Evolutionary conservation across 2,329 filamentous ascomycete species (phyloP), one percentile per base, ranked within the genome.

Genomic region (Monosporascus cannonballus): DNA sequence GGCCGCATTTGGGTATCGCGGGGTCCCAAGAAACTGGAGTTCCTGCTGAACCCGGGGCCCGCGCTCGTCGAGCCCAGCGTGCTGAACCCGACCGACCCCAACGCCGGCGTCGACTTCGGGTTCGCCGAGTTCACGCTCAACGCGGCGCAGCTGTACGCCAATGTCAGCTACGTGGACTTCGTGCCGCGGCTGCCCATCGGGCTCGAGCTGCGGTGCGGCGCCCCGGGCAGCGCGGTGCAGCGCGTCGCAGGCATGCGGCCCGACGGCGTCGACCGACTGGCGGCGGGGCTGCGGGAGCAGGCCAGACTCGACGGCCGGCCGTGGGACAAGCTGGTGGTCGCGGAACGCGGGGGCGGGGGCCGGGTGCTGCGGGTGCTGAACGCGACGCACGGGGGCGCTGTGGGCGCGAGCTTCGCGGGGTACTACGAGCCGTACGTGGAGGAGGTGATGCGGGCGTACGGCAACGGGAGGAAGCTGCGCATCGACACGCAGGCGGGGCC

Each of bases 91-190:
- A 73, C 73, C 8, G 81, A 85, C 56, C 71, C 75, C 7, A 84
- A 84, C 57, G 73, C 73, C 46, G 67, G 71, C 38, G 70, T 76
- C 38, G 71, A 76, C 56, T 85, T 81, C 70, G 72, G 72, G 42
- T 85, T 84, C 63, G 79, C 76, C 69, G 81, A 84, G 66, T 83
- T 85, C 64, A 85, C 82, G 1, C 79, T 77, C 64, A 82, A 83
- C 63, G 58, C 63, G 46, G 69, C 72, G 48, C 77, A 83, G 66
- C 71, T 85, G 3, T 85, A 80, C 60, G 81, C 79, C 52, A 85
- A 85, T 56, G 85, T 88, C 68, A 81, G 75, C 63, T 82, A 85
- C 63, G 84, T 87, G 44, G 84, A 88, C 67, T 87, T 87, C 63
- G 78, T 86, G 5, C 56, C 70, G 37, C 70, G 71, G n/a, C 61